These are phyloP conservation scores for Fusarium sp. DNA, from an alignment of 2,329 filamentous ascomycete species.

Conservation along the genomic window DNA sequence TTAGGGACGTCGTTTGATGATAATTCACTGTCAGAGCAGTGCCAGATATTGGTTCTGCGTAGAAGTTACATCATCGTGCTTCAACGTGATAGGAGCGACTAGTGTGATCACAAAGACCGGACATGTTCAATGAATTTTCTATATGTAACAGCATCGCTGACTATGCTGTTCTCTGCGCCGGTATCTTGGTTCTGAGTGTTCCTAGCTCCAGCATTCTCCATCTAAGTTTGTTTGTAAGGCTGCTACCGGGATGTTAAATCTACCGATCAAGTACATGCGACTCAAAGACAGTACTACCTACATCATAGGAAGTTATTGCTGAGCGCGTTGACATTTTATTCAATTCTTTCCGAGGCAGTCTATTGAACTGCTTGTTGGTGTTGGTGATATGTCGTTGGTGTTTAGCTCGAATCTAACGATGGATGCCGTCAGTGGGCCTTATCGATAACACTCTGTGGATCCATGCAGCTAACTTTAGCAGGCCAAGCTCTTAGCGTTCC, in stretches of 20 bases:
- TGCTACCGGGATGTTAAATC: too few species aligned
- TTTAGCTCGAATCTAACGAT: background rate
- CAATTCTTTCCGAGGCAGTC: background rate
- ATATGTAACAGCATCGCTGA: too few species aligned
- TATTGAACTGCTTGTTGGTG: background rate
- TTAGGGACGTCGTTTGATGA: too few species aligned
- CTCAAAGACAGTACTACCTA: too few species aligned
- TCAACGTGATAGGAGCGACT: too few species aligned
- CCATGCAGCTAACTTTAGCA: background rate
- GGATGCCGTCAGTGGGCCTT: background rate
- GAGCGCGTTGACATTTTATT: background rate
- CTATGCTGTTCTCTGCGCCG: background rate
- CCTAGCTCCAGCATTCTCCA: background rate
- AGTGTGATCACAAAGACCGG: too few species aligned
- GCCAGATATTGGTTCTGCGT: too few species aligned
- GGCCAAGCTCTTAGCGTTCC: constrained; percentile 24
- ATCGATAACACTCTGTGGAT: constrained; percentile 32
- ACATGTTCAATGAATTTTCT: too few species aligned
- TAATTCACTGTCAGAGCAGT: too few species aligned
- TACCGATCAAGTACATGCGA: too few species aligned
- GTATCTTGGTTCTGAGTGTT: background rate
- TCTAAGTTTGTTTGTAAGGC: too few species aligned
- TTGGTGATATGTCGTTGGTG: background rate
- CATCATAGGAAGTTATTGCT: background rate
- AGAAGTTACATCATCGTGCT: too few species aligned